phyloP scores from a whole-genome alignment of 1,139 yeast species.

The Nadsonia commutata region DNA sequence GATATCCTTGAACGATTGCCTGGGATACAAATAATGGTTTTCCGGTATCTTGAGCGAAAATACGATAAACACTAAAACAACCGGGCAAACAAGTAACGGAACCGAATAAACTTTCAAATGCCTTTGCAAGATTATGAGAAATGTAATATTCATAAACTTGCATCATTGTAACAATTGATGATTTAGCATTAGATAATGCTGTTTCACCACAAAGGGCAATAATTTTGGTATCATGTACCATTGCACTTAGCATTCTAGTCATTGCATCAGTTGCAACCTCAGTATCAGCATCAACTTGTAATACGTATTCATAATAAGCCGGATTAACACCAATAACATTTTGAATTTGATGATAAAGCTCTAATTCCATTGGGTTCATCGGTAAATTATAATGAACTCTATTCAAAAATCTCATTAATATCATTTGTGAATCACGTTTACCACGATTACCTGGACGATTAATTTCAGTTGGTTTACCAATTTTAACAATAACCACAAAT shows the following conservation, averaged over 20 bases:
- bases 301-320: constrained; percentile 26
- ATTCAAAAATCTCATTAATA: constrained; percentile 28
- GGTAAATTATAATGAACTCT: constrained; percentile 28
- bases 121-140: constrained; percentile 29
- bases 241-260: constrained; percentile 23
- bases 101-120: constrained; percentile 29
- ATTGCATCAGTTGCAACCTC: constrained; percentile 25
- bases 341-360: constrained; percentile 28
- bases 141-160: constrained; percentile 31
- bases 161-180: constrained; percentile 28
- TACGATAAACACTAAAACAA: constrained; percentile 27
- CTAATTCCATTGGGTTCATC: constrained; percentile 29
- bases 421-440: constrained; percentile 30
- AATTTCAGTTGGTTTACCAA: constrained; percentile 28
- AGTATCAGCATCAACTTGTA: constrained; percentile 32
- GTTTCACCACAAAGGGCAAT: constrained; percentile 32
- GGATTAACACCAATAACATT: constrained; percentile 31
- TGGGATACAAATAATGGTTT: constrained; percentile 27
- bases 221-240: constrained; percentile 24
- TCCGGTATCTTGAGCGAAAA: constrained; percentile 24
- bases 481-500: constrained; percentile 28
- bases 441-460: constrained; percentile 30
- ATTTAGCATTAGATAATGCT: constrained; percentile 25
- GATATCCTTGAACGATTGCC: constrained; percentile 24
- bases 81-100: constrained; percentile 31